Conservation (phyloP, 2,329 filamentous ascomycete species). For the Paracoccidioides lutzii region DNA sequence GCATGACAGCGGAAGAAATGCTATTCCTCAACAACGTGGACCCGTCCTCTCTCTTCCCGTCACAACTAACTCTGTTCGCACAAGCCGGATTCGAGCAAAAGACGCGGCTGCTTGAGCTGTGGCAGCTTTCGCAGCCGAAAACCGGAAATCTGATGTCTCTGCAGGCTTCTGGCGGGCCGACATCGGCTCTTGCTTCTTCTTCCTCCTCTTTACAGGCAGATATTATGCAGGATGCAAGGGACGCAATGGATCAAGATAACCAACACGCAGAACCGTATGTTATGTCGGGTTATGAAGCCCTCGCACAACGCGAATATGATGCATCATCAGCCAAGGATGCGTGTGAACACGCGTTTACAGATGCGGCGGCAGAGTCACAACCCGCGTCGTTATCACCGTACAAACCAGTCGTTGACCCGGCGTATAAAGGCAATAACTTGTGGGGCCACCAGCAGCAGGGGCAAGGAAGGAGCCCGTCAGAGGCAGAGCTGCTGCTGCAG, state of each 20-base stretch:
- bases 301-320: conserved; percentile 53
- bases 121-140: conserved; percentile 65
- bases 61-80: conserved; percentile 67
- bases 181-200: neutral
- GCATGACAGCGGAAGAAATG: conserved; percentile 39
- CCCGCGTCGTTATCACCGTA: conserved; percentile 17
- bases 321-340: conserved; percentile 9
- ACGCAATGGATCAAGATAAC: conserved; percentile 25
- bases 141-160: conserved; percentile 38
- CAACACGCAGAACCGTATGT: conserved; percentile 68
- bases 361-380: conserved; percentile 11
- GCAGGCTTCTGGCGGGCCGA: neutral
- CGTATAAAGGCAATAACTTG: conserved; percentile 28
- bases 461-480: conserved; percentile 10
- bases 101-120: conserved; percentile 65
- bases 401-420: conserved; percentile 27
- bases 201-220: neutral
- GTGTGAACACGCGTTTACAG: neutral
- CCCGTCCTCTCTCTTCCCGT: conserved; percentile 52
- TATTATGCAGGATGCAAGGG: conserved; percentile 4
- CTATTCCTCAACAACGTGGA: conserved; percentile 58
- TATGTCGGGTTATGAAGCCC: conserved; percentile 61
- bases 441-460: conserved; percentile 17
- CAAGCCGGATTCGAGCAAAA: conserved; percentile 61
- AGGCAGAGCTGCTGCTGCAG: conserved; percentile 3